Evolutionary conservation across 805 yeast species (phyloP).

Genomic region (Starmerella davenportii): DNA sequence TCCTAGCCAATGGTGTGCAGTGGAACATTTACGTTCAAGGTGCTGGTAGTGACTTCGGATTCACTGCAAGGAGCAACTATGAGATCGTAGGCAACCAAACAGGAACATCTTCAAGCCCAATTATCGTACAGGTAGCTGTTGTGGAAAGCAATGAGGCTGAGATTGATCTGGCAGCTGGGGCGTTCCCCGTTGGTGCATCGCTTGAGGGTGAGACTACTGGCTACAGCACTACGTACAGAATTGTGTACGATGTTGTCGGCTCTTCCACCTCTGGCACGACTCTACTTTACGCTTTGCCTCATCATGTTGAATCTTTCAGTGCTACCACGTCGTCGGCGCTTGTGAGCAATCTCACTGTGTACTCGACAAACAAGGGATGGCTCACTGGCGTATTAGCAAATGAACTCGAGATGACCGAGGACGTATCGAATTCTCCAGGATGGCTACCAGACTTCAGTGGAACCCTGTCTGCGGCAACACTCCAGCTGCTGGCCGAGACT

Average conservation of each 20-base stretch:
- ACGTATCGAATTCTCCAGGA: constrained; percentile 28
- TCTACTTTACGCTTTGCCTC: constrained; percentile 50
- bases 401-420: constrained; percentile 22
- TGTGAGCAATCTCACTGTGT: constrained; percentile 22
- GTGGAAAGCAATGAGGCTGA: constrained; percentile 23
- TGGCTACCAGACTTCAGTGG: constrained; percentile 38
- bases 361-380: constrained; percentile 33
- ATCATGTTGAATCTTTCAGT: constrained; percentile 35
- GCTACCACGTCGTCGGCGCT: constrained; percentile 17
- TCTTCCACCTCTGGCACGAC: constrained; percentile 27
- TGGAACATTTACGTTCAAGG: constrained; percentile 38
- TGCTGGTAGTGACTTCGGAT: constrained; percentile 23
- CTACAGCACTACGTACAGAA: constrained; percentile 30
- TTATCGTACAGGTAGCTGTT: constrained; percentile 34
- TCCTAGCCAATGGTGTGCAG: constrained; percentile 26
- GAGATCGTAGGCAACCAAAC: constrained; percentile 25
- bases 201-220: constrained; percentile 34
- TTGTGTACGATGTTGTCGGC: constrained; percentile 35
- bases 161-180: constrained; percentile 54
- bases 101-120: constrained; percentile 19
- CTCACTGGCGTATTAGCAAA: constrained; percentile 24
- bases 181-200: constrained; percentile 35
- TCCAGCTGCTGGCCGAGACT: constrained; percentile 28
- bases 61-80: constrained; percentile 23
- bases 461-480: constrained; percentile 28